Evolutionary conservation across 73 alveolate genomes (phyloP), one percentile per base, ranked within the genome.

Genomic region (Uronychia setigera): DNA sequence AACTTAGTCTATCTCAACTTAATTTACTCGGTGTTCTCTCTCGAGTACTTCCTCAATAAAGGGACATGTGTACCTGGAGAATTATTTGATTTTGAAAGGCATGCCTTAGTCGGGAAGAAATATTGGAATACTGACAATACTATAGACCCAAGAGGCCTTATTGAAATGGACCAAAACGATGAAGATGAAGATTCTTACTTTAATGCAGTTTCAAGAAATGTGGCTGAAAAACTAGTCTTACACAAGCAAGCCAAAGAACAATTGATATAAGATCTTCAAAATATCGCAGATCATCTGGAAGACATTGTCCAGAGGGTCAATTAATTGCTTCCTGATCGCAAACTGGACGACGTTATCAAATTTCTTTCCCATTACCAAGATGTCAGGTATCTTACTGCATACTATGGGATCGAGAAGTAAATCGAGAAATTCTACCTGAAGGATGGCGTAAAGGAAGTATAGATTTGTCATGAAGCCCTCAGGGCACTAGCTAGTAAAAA

Each of bases 341-440:
- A 46, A 5, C 5, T 85, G 31, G 59, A 86, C 33, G 84, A 86
- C 26, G 35, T 79, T 26, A 26, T 79, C 35, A 46, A 60, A 26
- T 1, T 31, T 13, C 78, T 86, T 14, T 57, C 83, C 30, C 92
- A 86, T 59, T 26, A 34, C 26, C 79, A 78, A 31, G 87, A 86
- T 59, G 46, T 59, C n/a, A 74, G n/a, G 1, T 88, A 79, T 80
- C 80, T 31, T 35, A 26, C 35, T 30, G n/a, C 78, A 11, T 25
- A 79, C n/a, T 81, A 88, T 58, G 87, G 91, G n/a, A 5, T 88
- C 35, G 91, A 83, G 13, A 88, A 88, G 58, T 26, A 29, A 13
- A 30, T 82, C n/a, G 91, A 88, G 1, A 28, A 79, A 1, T 88
- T 31, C 35, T 58, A 32, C 59, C 33, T 11, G 1, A 88, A 83